Conservation (phyloP, 192 early-diverging fungal genomes). For the Hyaloraphidium curvatum region DNA sequence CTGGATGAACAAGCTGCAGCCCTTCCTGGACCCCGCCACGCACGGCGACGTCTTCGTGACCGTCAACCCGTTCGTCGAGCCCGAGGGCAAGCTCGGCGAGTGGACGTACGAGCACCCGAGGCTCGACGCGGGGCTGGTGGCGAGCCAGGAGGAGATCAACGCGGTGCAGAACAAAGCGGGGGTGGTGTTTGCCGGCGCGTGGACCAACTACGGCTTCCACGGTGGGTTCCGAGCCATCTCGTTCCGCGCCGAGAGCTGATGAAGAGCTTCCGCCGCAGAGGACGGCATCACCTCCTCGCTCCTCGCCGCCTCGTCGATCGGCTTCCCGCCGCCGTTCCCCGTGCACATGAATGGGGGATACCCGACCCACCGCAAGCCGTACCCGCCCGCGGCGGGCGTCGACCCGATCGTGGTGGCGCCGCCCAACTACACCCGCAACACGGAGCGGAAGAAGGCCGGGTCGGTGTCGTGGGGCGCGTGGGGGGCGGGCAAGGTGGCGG, state of each 20-base stretch:
- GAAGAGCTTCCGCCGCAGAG: conserved; percentile 7
- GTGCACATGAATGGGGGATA: conserved; percentile 26
- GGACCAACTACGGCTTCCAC: conserved; percentile 51
- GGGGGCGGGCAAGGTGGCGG: no score
- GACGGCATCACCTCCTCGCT: conserved; percentile 39
- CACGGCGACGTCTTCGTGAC: conserved; percentile 35
- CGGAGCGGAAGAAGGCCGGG: no score
- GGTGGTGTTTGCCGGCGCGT: conserved; percentile 37
- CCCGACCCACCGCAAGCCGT: no score
- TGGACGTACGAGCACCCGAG: conserved; percentile 29
- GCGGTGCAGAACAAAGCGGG: conserved; percentile 5
- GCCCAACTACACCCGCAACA: no score
- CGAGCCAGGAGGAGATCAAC: not conserved
- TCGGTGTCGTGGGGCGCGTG: no score
- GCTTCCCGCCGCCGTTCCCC: conserved; percentile 28
- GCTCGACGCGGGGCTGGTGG: conserved; percentile 18
- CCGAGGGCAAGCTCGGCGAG: conserved; percentile 16
- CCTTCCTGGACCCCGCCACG: conserved; percentile 16
- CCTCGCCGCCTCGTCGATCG: conserved; percentile 25
- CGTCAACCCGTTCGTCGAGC: conserved; percentile 33
- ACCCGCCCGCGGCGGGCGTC: no score
- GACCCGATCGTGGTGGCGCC: no score
- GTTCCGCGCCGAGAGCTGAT: not conserved
- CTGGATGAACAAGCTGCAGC: conserved; percentile 43
- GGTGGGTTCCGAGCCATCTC: conserved; percentile 4